Percentiles rank a stretch among this genome's conserved stretches.
Evolutionary conservation across 257 asterid genomes (phyloP).

Genomic region (Prunella vulgaris): DNA sequence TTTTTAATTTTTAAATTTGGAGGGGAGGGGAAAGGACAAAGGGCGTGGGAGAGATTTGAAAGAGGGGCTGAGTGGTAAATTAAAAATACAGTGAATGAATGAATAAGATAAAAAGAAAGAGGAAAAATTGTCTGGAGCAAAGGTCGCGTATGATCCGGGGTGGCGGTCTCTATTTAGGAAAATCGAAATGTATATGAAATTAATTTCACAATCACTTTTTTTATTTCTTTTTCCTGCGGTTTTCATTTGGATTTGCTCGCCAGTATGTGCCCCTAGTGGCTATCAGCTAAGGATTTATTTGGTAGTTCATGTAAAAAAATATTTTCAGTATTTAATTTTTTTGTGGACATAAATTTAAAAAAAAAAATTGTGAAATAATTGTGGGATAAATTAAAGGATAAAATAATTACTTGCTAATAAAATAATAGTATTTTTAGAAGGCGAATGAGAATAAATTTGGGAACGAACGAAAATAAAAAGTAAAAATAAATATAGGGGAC

Average conservation of each 20-base stretch:
- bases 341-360: no score
- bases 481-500: no score
- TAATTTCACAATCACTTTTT: not conserved
- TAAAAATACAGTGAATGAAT: not conserved
- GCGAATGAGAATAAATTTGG: no score
- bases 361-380: no score
- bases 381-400: no score
- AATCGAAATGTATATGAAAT: slow-evolving; percentile 9
- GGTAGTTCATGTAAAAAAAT: no score
- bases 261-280: not conserved
- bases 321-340: no score
- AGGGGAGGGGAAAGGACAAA: not conserved
- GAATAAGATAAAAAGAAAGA: not conserved
- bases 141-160: slow-evolving; percentile 62
- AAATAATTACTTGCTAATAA: no score
- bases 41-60: not conserved
- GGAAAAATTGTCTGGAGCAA: slow-evolving; percentile 61
- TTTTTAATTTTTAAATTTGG: not conserved
- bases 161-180: slow-evolving; percentile 30
- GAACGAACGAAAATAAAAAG: no score
- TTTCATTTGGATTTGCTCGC: slow-evolving; percentile 17
- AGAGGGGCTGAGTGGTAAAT: not conserved
- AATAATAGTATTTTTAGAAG: no score
- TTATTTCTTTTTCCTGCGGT: not conserved
- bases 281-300: not conserved